phyloP scores from a whole-genome alignment of 1,139 yeast genomes.

The Suhomyces bokatorum region DNA sequence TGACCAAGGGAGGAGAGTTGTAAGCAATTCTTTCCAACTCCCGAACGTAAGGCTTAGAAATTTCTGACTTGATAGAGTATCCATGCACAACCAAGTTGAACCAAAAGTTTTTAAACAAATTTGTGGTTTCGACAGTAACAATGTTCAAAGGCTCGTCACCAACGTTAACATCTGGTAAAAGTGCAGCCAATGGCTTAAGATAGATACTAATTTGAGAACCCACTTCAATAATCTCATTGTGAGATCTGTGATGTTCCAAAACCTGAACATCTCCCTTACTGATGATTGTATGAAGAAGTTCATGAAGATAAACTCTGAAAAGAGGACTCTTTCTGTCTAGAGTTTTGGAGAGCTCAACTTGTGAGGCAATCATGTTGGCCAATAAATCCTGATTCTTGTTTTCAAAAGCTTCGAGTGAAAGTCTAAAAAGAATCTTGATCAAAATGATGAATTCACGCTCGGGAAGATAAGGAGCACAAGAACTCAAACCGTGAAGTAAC shows the following conservation, averaged over 20 bases:
- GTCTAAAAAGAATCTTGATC: conserved; percentile 48
- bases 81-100: conserved; percentile 94
- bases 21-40: conserved; percentile 75
- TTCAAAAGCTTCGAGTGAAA: conserved; percentile 36
- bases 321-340: conserved; percentile 46
- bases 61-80: conserved; percentile 60
- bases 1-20: conserved; percentile 88
- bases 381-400: conserved; percentile 34
- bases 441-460: conserved; percentile 60
- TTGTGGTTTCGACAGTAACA: conserved; percentile 47
- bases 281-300: conserved; percentile 65
- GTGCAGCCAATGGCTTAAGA: conserved; percentile 71
- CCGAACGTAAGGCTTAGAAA: conserved; percentile 45
- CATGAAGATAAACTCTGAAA: conserved; percentile 60
- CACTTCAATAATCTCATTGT: conserved; percentile 71
- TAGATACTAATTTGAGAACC: conserved; percentile 72
- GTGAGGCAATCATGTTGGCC: conserved; percentile 45
- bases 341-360: conserved; percentile 52
- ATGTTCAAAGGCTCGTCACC: conserved; percentile 40
- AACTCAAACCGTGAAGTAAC: conserved; percentile 56
- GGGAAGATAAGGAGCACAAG: conserved; percentile 58
- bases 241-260: conserved; percentile 79
- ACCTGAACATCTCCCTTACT: conserved; percentile 82
- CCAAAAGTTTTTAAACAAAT: conserved; percentile 87
- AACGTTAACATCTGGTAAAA: conserved; percentile 60